Base-by-base conservation (phyloP, 768 basidiomycete genomes). In the Crucibulum laeve region DNA sequence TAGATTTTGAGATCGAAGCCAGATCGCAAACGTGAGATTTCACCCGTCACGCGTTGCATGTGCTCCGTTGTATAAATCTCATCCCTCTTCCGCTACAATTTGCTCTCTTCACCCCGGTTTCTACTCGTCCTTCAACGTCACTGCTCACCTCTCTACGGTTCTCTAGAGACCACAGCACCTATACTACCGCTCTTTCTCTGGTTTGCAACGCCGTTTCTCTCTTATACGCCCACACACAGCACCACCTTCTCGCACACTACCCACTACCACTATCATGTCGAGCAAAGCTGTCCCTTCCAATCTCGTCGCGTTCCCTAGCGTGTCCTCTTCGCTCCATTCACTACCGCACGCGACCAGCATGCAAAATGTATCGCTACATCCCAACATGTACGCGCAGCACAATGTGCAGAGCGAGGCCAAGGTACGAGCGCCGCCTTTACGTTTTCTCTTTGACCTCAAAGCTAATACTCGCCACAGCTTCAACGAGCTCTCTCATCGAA, bases 381-480 rank as follows among this genome's bases (percentile, higher is more conserved):
- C 77, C 1, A 76, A 69, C 54, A 80, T 84, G 81, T 84, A 83
- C 56, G 77, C 80, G 1, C 75, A 78, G 45, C 76, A 77, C 25
- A 77, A 79, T 25, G 77, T 80, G 4, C 79, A 86, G 61, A 86
- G 86, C 53, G 80, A 88, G 63, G 84, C 83, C 30, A 86, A 88
- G 76, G 86, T 86, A 32, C 44, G 65, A 55, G 21, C 33, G 2
- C 4, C 25, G 8, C 17, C n/a, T 25, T 21, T 30, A 45, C 33
- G 34, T 21, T 10, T 10, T 28, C 1, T 33, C 17, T 17, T 21
- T 32, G 24, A n/a, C 19, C 42, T 25, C 17, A n/a, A n/a, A 30
- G 8, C 45, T 34, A 3, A 45, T 54, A 15, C 38, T 22, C 44
- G 40, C 38, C 47, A 44, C 49, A 73, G 86, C 75, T 87, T 18